Evolutionary conservation across 257 asterid species (phyloP).

Genomic region (Jasminum sambac): DNA sequence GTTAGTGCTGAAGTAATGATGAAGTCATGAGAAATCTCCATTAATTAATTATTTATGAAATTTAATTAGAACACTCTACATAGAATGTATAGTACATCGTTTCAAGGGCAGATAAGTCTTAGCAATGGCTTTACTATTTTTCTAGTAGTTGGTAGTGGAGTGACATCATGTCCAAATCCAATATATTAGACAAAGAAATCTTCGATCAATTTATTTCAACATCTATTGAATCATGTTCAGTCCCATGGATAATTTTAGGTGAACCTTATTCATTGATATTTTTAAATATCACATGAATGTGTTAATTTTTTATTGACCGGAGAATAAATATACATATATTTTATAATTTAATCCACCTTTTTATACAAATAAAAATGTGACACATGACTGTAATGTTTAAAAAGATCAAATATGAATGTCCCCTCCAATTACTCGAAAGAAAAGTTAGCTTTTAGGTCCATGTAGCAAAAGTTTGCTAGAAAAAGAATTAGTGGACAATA

Average conservation of each 20-base stretch:
- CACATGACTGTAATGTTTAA: no score
- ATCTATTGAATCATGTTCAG: conserved; percentile 17
- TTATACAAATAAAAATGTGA: no score
- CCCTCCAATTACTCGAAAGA: conserved; percentile 26
- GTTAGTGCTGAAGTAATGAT: conserved; percentile 27
- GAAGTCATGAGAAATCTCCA: background rate
- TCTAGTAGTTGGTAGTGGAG: conserved; percentile 7
- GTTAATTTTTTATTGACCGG: no score
- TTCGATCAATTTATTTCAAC: conserved; percentile 22
- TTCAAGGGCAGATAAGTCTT: conserved; percentile 18
- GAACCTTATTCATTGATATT: no score
- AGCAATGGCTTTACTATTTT: conserved; percentile 18
- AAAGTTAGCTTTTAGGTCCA: conserved; percentile 24
- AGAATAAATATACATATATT: no score
- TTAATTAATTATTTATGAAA: background rate
- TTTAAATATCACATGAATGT: no score
- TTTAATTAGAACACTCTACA: background rate
- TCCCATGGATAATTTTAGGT: no score
- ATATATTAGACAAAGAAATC: background rate
- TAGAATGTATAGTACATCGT: conserved; percentile 18
- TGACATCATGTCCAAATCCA: conserved; percentile 20
- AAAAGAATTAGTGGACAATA: conserved; percentile 21
- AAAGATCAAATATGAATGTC: no score
- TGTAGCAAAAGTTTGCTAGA: conserved; percentile 15
- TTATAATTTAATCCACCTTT: no score